phyloP scores from a whole-genome alignment of 495 filamentous ascomycete genomes.

The Parathielavia appendiculata region DNA sequence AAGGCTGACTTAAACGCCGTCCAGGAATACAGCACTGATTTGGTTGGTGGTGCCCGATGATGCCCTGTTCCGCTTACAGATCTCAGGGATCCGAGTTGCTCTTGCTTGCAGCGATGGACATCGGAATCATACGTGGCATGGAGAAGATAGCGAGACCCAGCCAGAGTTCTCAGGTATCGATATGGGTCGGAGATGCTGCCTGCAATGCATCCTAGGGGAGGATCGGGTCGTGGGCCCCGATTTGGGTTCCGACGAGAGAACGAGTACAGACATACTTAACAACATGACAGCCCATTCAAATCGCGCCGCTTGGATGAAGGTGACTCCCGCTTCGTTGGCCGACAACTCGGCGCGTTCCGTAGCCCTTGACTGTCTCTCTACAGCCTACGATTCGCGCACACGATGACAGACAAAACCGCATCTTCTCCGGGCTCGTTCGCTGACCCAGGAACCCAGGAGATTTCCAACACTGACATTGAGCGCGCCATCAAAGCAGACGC shows the following conservation, averaged over 20 bases:
- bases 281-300: not conserved
- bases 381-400: not conserved
- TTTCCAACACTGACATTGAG: constrained; percentile 23
- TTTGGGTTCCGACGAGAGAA: no score
- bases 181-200: no score
- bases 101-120: no score
- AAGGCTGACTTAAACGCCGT: not conserved
- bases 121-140: no score
- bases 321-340: no score
- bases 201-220: no score
- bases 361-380: not conserved
- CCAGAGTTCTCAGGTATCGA: no score
- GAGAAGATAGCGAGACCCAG: no score
- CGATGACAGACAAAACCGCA: constrained; percentile 7
- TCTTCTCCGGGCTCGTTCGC: constrained; percentile 12
- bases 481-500: constrained; percentile 25
- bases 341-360: no score
- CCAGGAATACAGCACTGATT: not conserved
- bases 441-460: not conserved
- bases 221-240: no score
- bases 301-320: no score
- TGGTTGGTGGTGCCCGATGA: not conserved
- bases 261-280: not conserved
- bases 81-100: not conserved
- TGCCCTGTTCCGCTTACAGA: not conserved